phyloP scores from a whole-genome alignment of 2,329 filamentous ascomycete species.

The Trichothecium sympodiale region DNA sequence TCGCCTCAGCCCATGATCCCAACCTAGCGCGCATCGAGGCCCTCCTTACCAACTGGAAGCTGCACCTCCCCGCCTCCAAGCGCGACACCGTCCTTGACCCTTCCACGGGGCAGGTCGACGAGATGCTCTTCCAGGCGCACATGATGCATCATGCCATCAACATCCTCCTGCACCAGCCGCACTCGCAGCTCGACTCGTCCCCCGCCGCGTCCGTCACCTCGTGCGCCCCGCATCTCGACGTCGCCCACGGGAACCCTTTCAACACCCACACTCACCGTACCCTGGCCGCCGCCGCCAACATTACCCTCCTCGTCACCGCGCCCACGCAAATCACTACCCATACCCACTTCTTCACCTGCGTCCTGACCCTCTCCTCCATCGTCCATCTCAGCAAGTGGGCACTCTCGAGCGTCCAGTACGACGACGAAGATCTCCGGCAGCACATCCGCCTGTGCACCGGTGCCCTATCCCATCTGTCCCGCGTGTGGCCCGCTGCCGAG shows the following conservation, averaged over 20 bases:
- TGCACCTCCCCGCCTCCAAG: constrained; percentile 67
- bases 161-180: constrained; percentile 70
- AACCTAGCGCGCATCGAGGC: constrained; percentile 40
- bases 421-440: constrained; percentile 59
- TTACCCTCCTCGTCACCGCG: constrained; percentile 64
- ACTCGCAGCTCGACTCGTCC: constrained; percentile 61
- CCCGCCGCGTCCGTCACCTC: constrained; percentile 49
- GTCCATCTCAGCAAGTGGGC: constrained; percentile 75
- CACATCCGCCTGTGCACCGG: constrained; percentile 71
- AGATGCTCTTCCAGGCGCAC: constrained; percentile 84
- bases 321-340: constrained; percentile 58
- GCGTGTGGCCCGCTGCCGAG: constrained; percentile 62
- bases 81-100: constrained; percentile 49
- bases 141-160: constrained; percentile 61
- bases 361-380: constrained; percentile 66
- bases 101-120: constrained; percentile 62
- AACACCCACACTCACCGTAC: constrained; percentile 70
- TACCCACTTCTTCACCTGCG: constrained; percentile 76
- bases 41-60: constrained; percentile 59
- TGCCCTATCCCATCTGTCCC: constrained; percentile 56
- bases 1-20: constrained; percentile 41
- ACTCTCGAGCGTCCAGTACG: constrained; percentile 46
- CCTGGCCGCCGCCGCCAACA: constrained; percentile 65
- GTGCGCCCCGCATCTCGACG: constrained; percentile 49
- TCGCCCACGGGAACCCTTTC: constrained; percentile 39